Evolutionary conservation across 805 yeast species (phyloP).

Genomic region (Metschnikowia cubensis): DNA sequence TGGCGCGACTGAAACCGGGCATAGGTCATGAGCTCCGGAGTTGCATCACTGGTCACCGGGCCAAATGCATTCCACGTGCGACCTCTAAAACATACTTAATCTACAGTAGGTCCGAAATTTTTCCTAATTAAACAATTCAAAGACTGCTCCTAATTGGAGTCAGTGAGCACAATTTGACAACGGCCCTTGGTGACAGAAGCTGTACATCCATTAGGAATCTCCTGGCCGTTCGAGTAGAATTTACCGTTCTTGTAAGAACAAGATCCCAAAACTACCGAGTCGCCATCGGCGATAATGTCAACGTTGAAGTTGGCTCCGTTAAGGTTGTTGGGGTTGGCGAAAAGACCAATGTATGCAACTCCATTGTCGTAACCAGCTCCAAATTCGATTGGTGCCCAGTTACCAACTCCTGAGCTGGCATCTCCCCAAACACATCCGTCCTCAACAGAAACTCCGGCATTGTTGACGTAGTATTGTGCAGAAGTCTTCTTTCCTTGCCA

Average conservation of each 20-base stretch:
- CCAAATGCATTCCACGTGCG: no score
- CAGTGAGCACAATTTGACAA: constrained; percentile 69
- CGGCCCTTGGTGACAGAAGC: constrained; percentile 81
- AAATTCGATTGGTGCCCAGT: constrained; percentile 96
- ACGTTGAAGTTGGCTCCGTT: constrained; percentile 55
- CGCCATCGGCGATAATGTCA: constrained; percentile 67
- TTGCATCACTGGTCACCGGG: no score
- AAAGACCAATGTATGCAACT: constrained; percentile 77
- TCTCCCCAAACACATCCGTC: constrained; percentile 96
- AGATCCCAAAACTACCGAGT: constrained; percentile 59
- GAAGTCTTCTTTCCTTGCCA: constrained; percentile 85
- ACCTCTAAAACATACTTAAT: no score
- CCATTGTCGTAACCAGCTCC: constrained; percentile 82
- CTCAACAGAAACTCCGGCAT: constrained; percentile 85
- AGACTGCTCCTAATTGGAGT: not conserved
- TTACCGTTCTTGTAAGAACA: constrained; percentile 79
- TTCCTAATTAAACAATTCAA: not conserved
- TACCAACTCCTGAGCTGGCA: constrained; percentile 76
- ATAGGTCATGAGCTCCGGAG: no score
- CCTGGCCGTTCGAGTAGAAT: constrained; percentile 47
- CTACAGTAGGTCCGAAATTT: not conserved
- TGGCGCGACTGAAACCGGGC: no score
- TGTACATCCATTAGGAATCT: constrained; percentile 85
- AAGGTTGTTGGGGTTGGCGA: constrained; percentile 90
- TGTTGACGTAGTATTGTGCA: constrained; percentile 94